These are phyloP conservation scores for Candolleomyces eurysporus DNA, from an alignment of 768 basidiomycete genomes.

Conservation along the genomic window DNA sequence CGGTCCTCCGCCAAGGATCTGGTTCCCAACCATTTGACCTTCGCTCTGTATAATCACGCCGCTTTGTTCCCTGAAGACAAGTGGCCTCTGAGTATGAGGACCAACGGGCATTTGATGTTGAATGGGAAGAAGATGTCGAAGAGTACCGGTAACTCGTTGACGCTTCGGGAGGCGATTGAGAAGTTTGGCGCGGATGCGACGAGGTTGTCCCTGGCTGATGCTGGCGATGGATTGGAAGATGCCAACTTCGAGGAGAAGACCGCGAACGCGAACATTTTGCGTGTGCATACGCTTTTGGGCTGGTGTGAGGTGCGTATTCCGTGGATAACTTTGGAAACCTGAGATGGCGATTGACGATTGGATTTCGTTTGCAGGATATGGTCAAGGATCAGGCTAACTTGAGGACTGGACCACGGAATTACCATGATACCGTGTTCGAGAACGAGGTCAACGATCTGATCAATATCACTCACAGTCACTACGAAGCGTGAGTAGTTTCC, in stretches of 20 bases:
- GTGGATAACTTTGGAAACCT: too few species aligned
- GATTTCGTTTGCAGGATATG: slow-evolving; percentile 59
- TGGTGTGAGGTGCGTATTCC: slow-evolving; percentile 90
- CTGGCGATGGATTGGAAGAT: slow-evolving; percentile 96
- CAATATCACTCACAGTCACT: slow-evolving; percentile 76
- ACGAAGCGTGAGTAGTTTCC: slow-evolving; percentile 64
- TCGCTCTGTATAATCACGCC: slow-evolving; percentile 92
- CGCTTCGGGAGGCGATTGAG: slow-evolving; percentile 79
- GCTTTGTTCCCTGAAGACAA: slow-evolving; percentile 89
- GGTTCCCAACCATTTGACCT: slow-evolving; percentile 93
- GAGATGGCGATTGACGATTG: not conserved
- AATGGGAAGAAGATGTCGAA: slow-evolving; percentile 99
- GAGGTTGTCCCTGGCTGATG: slow-evolving; percentile 89
- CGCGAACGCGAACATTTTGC: slow-evolving; percentile 93
- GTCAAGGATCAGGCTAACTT: slow-evolving; percentile 66
- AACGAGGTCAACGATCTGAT: slow-evolving; percentile 88
- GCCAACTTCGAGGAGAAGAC: slow-evolving; percentile 99
- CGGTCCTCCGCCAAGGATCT: slow-evolving; percentile 98
- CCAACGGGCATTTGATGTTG: slow-evolving; percentile 94
- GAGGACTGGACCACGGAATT: slow-evolving; percentile 71
- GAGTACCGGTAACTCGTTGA: slow-evolving; percentile 94
- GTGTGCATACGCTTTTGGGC: slow-evolving; percentile 82
- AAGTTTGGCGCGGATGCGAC: slow-evolving; percentile 98
- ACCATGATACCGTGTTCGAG: slow-evolving; percentile 89
- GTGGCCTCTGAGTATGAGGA: slow-evolving; percentile 90